Evolutionary conservation across 768 basidiomycete genomes (phyloP).

Genomic region (Russula sp.): DNA sequence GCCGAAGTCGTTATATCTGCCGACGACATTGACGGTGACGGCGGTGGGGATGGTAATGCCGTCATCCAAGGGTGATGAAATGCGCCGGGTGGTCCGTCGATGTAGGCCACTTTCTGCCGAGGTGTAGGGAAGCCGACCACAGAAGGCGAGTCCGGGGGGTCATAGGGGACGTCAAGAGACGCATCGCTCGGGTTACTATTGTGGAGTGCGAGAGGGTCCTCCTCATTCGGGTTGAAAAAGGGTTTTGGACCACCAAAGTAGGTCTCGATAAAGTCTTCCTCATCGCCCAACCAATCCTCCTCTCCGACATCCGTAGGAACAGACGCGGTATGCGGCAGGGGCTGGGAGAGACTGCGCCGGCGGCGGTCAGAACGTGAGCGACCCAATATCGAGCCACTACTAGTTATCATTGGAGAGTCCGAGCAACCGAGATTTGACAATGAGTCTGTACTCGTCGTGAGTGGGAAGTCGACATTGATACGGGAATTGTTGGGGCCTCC

Average conservation of each 20-base stretch:
- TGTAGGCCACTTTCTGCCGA: not conserved
- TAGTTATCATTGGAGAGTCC: not conserved
- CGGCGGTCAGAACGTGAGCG: not conserved
- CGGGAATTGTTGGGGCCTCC: conserved; percentile 10
- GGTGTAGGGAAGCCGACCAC: not conserved
- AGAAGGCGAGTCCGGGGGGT: not conserved
- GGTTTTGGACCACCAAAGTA: conserved; percentile 34
- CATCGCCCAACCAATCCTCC: conserved; percentile 25
- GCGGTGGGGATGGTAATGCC: not conserved
- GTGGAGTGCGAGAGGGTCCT: not conserved
- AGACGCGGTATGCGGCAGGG: conserved; percentile 19
- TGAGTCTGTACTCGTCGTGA: not conserved
- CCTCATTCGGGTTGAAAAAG: not conserved
- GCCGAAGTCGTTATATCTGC: not conserved
- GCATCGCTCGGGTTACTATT: not conserved
- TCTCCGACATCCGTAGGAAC: conserved; percentile 21
- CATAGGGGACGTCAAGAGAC: not conserved
- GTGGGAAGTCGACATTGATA: conserved; percentile 19
- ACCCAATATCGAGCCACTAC: not conserved
- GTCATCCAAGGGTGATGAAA: not conserved
- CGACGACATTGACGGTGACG: conserved; percentile 19
- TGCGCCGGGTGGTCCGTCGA: not conserved
- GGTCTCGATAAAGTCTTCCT: conserved; percentile 34
- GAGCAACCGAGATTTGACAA: not conserved
- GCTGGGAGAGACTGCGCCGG: conserved; percentile 14